These are phyloP conservation scores for Helicocarpus griseus DNA, from an alignment of 2,329 filamentous ascomycete species.

Conservation along the genomic window DNA sequence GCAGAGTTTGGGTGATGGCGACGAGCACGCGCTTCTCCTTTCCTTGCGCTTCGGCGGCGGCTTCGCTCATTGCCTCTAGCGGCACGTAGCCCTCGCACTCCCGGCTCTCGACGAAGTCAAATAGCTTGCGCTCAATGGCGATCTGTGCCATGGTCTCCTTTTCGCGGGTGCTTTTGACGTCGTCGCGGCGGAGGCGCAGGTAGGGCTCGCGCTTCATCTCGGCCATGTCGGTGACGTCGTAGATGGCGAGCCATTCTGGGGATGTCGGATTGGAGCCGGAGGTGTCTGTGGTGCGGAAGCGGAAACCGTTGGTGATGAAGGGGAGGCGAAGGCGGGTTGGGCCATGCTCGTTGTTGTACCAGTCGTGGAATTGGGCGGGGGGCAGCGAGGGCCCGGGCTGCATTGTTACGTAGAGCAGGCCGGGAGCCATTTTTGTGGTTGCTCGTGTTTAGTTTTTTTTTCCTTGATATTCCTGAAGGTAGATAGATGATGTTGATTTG, in stretches of 20 bases:
- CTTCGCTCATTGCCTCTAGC: constrained; percentile 50
- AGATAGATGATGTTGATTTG: not conserved
- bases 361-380: constrained; percentile 69
- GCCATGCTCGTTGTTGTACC: constrained; percentile 92
- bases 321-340: constrained; percentile 68
- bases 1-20: constrained; percentile 49
- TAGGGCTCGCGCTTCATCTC: constrained; percentile 63
- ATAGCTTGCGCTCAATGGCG: constrained; percentile 61
- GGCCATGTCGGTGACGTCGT: constrained; percentile 69
- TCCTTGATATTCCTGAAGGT: not conserved
- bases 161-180: constrained; percentile 49
- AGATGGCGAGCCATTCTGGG: constrained; percentile 68
- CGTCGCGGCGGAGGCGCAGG: constrained; percentile 37
- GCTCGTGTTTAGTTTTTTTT: not conserved
- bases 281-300: constrained; percentile 60
- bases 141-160: constrained; percentile 55
- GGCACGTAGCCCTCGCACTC: constrained; percentile 49
- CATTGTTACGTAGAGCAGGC: constrained; percentile 80
- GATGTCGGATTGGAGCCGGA: constrained; percentile 30
- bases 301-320: constrained; percentile 66
- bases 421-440: constrained; percentile 36
- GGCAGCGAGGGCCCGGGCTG: constrained; percentile 60
- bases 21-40: constrained; percentile 50
- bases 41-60: constrained; percentile 34
- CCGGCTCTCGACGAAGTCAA: constrained; percentile 50